These are phyloP conservation scores for Drechmeria coniospora DNA, from an alignment of 2,329 filamentous ascomycete genomes.

Conservation along the genomic window DNA sequence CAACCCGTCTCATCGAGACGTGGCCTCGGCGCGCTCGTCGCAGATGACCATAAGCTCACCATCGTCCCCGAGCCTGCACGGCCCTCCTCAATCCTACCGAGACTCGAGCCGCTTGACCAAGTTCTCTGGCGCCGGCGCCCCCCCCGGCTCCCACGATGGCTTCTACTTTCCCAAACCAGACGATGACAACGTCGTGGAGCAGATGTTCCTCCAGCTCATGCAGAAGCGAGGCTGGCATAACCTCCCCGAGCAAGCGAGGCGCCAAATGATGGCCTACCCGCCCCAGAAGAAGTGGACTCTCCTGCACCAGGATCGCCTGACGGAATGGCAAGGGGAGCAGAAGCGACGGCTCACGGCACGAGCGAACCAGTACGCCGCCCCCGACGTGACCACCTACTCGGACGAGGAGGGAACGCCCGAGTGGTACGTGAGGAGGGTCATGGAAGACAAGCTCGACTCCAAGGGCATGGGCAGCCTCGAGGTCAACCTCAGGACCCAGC, in stretches of 20 bases:
- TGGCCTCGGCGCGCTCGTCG: conserved; percentile 14
- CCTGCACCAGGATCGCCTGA: conserved; percentile 85
- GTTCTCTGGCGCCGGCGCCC: conserved; percentile 21
- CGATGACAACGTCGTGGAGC: conserved; percentile 72
- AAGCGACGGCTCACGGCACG: conserved; percentile 66
- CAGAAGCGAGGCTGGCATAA: conserved; percentile 97
- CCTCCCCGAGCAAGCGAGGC: conserved; percentile 79
- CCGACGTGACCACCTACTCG: conserved; percentile 59
- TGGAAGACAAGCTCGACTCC: conserved; percentile 85
- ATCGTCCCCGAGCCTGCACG: conserved; percentile 40
- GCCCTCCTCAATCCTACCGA: conserved; percentile 31
- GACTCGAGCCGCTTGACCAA: conserved; percentile 44
- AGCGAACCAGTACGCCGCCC: conserved; percentile 52
- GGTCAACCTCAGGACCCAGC: conserved; percentile 88
- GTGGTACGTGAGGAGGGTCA: conserved; percentile 93
- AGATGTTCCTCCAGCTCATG: conserved; percentile 88
- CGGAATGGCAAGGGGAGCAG: conserved; percentile 88
- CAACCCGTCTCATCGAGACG: conserved; percentile 30
- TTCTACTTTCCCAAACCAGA: conserved; percentile 56
- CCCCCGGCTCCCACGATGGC: conserved; percentile 27
- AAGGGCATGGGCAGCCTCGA: conserved; percentile 88
- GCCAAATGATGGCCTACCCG: conserved; percentile 94
- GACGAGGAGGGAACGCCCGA: conserved; percentile 94
- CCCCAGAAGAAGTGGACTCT: conserved; percentile 95
- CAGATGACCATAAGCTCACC: conserved; percentile 35